Conservation (phyloP, 2,329 filamentous ascomycete genomes). For the Fusarium chuoi region DNA sequence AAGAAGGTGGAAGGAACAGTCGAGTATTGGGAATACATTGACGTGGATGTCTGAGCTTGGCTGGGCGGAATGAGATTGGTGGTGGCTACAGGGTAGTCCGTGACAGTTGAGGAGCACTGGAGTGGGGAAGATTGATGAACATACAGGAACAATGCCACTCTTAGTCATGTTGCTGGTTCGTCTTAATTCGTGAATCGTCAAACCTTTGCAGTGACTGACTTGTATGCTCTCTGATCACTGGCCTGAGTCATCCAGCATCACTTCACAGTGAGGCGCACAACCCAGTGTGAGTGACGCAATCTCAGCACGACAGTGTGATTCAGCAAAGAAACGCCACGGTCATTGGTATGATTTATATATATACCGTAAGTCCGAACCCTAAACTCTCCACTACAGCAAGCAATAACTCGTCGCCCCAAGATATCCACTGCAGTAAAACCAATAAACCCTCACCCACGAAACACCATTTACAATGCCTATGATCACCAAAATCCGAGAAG, state of each 20-base stretch:
- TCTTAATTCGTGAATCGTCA: fast-evolving
- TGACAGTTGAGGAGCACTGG: fast-evolving
- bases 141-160: fast-evolving
- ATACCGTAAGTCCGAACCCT: too few species aligned
- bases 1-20: not conserved
- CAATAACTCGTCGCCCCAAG: too few species aligned
- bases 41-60: not conserved
- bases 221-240: fast-evolving
- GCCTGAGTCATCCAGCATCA: fast-evolving
- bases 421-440: too few species aligned
- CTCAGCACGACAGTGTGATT: fast-evolving
- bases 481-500: not conserved
- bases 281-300: fast-evolving
- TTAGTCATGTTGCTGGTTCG: not conserved
- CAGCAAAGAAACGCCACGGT: fast-evolving
- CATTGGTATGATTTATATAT: fast-evolving
- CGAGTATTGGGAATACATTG: not conserved
- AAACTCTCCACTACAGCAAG: not conserved
- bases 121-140: too few species aligned
- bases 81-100: fast-evolving
- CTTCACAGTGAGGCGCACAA: too few species aligned
- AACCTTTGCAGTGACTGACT: fast-evolving
- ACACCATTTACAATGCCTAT: not conserved
- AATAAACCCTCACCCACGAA: fast-evolving
- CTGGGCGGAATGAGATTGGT: fast-evolving